A percentile compares a stretch with the other conserved stretches of the same genome.
phyloP scores from a whole-genome alignment of 371 early-diverging fungal species.

The Mortierella sp. region DNA sequence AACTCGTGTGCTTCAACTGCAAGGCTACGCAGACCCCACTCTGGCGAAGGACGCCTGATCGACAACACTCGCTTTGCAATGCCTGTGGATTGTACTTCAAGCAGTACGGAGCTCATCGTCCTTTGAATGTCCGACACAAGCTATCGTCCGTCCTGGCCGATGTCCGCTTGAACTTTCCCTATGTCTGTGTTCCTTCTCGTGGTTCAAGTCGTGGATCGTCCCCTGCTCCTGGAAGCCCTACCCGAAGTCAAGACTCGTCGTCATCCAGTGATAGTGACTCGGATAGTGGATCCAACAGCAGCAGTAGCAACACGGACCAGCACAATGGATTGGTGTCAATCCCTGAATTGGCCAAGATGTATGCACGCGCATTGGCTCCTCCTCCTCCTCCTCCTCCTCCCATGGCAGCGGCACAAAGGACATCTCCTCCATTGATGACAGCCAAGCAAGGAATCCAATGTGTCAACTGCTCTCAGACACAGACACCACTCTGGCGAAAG shows the following conservation, averaged over 20 bases:
- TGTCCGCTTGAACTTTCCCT: slow-evolving; percentile 39
- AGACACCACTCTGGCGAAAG: slow-evolving; percentile 89
- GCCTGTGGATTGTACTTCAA: slow-evolving; percentile 88
- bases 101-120: slow-evolving; percentile 78
- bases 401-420: slow-evolving; percentile 11
- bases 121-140: slow-evolving; percentile 69
- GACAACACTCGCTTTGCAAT: slow-evolving; percentile 82
- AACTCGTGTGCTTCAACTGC: slow-evolving; percentile 84
- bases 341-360: slow-evolving; percentile 37
- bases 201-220: slow-evolving; percentile 18
- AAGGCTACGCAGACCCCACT: slow-evolving; percentile 84
- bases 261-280: slow-evolving; percentile 27
- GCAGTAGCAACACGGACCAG: too few species aligned
- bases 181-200: slow-evolving; percentile 25
- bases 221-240: slow-evolving; percentile 12
- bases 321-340: background rate
- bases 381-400: slow-evolving; percentile 6
- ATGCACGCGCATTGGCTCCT: slow-evolving; percentile 27
- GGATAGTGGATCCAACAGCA: background rate
- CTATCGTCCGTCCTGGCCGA: slow-evolving; percentile 41
- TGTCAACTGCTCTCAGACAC: slow-evolving; percentile 82
- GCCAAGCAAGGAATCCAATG: slow-evolving; percentile 62
- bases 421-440: slow-evolving; percentile 42
- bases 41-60: slow-evolving; percentile 88
- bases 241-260: background rate